Conservation (phyloP, 139 green algal genomes). For the Micractinium sp. region DNA sequence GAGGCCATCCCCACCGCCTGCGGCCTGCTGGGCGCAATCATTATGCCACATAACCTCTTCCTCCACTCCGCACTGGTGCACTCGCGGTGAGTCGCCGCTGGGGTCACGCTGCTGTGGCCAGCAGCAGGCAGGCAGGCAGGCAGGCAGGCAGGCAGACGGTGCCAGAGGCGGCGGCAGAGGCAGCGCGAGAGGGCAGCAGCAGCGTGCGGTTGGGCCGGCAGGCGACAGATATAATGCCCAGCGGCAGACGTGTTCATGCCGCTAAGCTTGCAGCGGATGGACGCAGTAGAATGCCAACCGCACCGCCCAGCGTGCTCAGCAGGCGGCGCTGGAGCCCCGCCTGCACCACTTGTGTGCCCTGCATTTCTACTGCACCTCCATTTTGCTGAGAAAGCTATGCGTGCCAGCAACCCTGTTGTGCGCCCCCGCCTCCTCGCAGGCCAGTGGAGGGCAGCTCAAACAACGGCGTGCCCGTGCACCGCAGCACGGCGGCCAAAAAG, state of each 20-base stretch:
- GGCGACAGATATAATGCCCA: not conserved
- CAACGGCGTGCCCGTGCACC: not conserved
- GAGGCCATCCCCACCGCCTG: constrained; percentile 44
- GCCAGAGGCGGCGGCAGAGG: too few species aligned
- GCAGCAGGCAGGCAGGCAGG: not conserved
- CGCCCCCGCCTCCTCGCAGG: not conserved
- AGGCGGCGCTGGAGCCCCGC: too few species aligned
- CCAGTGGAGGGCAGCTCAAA: not conserved
- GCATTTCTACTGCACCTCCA: too few species aligned
- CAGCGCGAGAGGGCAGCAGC: too few species aligned
- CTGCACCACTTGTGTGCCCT: too few species aligned
- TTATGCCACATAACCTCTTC: constrained; percentile 62
- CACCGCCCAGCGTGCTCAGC: too few species aligned
- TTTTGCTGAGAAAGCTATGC: not conserved
- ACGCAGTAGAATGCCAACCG: too few species aligned
- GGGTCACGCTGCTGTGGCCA: too few species aligned
- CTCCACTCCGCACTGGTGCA: constrained; percentile 65
- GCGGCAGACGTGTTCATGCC: too few species aligned
- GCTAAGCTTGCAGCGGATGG: too few species aligned
- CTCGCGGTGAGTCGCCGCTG: constrained; percentile 12
- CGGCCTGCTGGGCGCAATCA: constrained; percentile 46
- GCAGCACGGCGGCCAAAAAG: constrained; percentile 8
- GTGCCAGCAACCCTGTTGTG: not conserved
- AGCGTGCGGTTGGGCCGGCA: not conserved
- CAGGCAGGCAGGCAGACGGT: not conserved